Evolutionary conservation across 2,329 filamentous ascomycete species (phyloP).

Genomic region (Alternaria sp.): DNA sequence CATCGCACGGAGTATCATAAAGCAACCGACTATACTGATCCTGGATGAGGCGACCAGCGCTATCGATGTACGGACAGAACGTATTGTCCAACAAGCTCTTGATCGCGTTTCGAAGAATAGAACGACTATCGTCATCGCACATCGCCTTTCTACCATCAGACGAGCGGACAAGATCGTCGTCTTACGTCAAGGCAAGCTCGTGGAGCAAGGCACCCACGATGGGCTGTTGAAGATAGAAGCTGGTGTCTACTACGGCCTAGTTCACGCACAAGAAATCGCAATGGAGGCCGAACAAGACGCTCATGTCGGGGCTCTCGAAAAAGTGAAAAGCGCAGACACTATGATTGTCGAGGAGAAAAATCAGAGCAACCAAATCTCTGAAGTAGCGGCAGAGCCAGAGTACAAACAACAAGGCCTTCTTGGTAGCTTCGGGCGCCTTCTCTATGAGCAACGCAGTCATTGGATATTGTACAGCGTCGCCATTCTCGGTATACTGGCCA

Average conservation of each 20-base stretch:
- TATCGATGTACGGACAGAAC: slow-evolving; percentile 64
- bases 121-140: slow-evolving; percentile 81
- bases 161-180: slow-evolving; percentile 83
- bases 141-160: slow-evolving; percentile 77
- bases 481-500: slow-evolving; percentile 41
- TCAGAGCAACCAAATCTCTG: slow-evolving; percentile 8
- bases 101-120: slow-evolving; percentile 67
- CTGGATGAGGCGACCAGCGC: slow-evolving; percentile 81
- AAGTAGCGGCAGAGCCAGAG: slow-evolving; percentile 30
- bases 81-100: slow-evolving; percentile 65
- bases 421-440: slow-evolving; percentile 45
- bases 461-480: slow-evolving; percentile 47
- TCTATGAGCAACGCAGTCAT: slow-evolving; percentile 48
- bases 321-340: slow-evolving; percentile 29
- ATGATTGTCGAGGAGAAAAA: slow-evolving; percentile 20
- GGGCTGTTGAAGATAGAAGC: slow-evolving; percentile 68
- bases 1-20: slow-evolving; percentile 75
- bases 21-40: slow-evolving; percentile 71
- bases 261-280: slow-evolving; percentile 58
- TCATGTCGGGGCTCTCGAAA: slow-evolving; percentile 27
- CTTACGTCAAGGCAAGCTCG: slow-evolving; percentile 72
- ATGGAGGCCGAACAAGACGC: slow-evolving; percentile 33
- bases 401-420: slow-evolving; percentile 45
- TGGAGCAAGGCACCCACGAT: slow-evolving; percentile 79
- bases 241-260: slow-evolving; percentile 73